Evolutionary conservation across 1,139 yeast genomes (phyloP), one percentile per base, ranked within the genome.

Genomic region (Magnusiomyces paraingens): DNA sequence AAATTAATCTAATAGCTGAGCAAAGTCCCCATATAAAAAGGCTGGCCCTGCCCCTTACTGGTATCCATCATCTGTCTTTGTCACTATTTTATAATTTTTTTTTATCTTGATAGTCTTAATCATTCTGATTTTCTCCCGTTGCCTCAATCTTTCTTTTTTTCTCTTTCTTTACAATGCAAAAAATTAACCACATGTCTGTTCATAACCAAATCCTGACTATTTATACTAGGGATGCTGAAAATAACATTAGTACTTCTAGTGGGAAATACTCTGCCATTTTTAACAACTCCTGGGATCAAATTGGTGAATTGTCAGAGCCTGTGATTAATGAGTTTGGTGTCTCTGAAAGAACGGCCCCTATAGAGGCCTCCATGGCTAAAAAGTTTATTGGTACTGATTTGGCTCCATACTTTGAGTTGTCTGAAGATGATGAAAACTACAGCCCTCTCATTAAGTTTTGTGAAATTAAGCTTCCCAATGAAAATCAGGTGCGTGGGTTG

Each of bases 401-500:
- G 3, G 53, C 48, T 26, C 21, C 47, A 8, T 50, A 52, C 36
- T 29, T 50, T 8, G 12, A 20, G 2, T 15, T 45, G 21, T 3
- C 17, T 8, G 26, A 32, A 6, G 42, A 46, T 6, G n/a, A 29
- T 18, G 22, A 15, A 14, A 26, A 6, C 12, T 14, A 12, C 5
- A 32, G 20, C 10, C 26, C 49, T 36, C 14, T 14, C n/a, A 21
- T 55, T 1, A 53, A 53, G 32, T 38, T 55, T 14, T 39, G 51
- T 36, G 57, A 55, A 36, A 40, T 51, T 26, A 20, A 42, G 21
- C 10, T 26, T 4, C 48, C 36, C 17, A 40, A 21, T 12, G 57
- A 55, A 49, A 38, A 35, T n/a, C 57, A 55, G 40, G 17, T n/a
- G 14, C 52, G 57, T 15, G 57, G 57, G 15, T 26, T 51, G 2